Percentiles rank a stretch among this genome's conserved stretches.
Conservation (phyloP, 345 rosid species). For the Sisymbrium irio region DNA sequence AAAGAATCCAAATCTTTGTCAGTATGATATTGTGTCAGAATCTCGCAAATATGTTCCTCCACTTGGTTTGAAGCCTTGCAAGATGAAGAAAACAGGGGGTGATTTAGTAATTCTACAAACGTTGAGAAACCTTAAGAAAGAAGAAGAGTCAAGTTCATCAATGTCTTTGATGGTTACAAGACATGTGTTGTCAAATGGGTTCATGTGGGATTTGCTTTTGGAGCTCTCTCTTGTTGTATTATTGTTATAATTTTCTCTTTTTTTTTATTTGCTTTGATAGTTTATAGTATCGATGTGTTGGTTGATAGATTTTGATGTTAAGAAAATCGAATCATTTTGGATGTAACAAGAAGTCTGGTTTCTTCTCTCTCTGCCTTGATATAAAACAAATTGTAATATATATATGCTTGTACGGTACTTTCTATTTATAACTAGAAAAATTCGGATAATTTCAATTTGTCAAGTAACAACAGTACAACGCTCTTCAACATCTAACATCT, state of each 20-base stretch:
- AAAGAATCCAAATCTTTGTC: constrained; percentile 78
- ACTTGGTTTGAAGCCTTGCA: constrained; percentile 30
- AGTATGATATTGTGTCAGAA: constrained; percentile 9
- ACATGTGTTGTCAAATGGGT: constrained; percentile 28
- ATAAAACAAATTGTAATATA: background rate
- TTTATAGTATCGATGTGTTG: constrained; percentile 20
- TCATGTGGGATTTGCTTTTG: constrained; percentile 28
- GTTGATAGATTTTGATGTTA: constrained; percentile 25
- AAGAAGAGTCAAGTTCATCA: constrained; percentile 31
- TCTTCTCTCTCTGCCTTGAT: background rate
- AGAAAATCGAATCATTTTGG: constrained; percentile 22
- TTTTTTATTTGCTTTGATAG: constrained; percentile 1
- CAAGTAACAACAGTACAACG: background rate
- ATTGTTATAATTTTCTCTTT: background rate
- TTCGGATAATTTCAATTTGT: background rate
- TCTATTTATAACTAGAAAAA: background rate
- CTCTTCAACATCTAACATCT: background rate
- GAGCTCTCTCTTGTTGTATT: constrained; percentile 19
- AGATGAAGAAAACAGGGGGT: constrained; percentile 7
- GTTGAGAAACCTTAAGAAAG: constrained; percentile 18
- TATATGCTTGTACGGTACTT: background rate
- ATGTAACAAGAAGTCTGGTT: constrained; percentile 17
- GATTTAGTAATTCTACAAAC: constrained; percentile 23
- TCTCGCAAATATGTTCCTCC: constrained; percentile 2
- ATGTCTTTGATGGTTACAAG: constrained; percentile 24